A percentile compares a stretch with the other conserved stretches of the same genome.
Conservation (phyloP, 2,329 filamentous ascomycete species). For the Neocucurbitaria cava region DNA sequence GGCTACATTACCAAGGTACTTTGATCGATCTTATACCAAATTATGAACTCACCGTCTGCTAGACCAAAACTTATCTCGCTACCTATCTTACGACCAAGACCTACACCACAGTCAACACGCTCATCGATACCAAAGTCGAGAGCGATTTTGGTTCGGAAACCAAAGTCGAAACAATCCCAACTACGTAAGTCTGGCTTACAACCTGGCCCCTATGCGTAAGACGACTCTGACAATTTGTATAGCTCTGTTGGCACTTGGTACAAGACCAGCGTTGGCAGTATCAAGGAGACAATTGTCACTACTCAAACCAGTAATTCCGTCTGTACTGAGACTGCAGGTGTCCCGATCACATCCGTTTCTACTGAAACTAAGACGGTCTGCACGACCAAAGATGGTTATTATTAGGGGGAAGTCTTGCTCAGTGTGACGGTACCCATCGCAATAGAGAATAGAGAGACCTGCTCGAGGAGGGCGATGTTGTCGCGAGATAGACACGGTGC, state of each 20-base stretch:
- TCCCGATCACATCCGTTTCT: slow-evolving; percentile 21
- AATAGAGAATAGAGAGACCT: neutral
- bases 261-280: slow-evolving; percentile 20
- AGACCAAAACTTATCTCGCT: slow-evolving; percentile 10
- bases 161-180: slow-evolving; percentile 15
- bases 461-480: neutral
- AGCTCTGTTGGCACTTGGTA: slow-evolving; percentile 24
- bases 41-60: neutral
- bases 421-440: neutral
- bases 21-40: neutral
- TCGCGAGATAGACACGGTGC: neutral
- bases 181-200: slow-evolving; percentile 19
- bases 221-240: slow-evolving; percentile 3
- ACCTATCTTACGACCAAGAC: slow-evolving; percentile 15
- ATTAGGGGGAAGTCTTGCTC: slow-evolving; percentile 3
- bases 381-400: slow-evolving; percentile 19
- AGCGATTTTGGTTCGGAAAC: slow-evolving; percentile 17
- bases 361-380: slow-evolving; percentile 30
- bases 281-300: slow-evolving; percentile 16
- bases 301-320: slow-evolving; percentile 15
- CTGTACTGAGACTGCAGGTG: slow-evolving; percentile 22
- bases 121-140: slow-evolving; percentile 19
- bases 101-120: slow-evolving; percentile 22
- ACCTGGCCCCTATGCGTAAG: neutral
- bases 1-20: slow-evolving; percentile 12